phyloP scores from a whole-genome alignment of 805 yeast genomes.

The Lipomyces starkeyi region DNA sequence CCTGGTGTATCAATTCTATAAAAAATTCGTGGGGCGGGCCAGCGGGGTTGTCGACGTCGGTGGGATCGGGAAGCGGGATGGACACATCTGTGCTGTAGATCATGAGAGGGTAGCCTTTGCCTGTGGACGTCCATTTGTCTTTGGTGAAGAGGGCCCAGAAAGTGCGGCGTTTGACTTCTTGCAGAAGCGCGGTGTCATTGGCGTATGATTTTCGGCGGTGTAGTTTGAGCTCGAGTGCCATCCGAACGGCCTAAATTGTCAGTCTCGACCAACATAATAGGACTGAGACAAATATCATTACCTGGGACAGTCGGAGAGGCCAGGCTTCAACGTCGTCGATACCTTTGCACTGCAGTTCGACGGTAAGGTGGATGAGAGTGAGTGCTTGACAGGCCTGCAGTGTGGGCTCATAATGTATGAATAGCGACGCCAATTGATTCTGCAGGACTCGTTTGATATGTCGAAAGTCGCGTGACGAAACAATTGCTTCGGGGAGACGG shows the following conservation, averaged over 20 bases:
- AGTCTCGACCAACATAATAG: neutral
- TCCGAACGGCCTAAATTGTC: conserved; percentile 16
- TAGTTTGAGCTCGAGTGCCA: conserved; percentile 23
- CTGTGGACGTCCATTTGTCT: conserved; percentile 20
- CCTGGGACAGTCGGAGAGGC: conserved; percentile 22
- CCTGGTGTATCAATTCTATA: conserved; percentile 21
- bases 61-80: conserved; percentile 21
- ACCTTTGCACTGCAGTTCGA: conserved; percentile 20
- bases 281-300: neutral
- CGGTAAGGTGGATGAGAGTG: conserved; percentile 22
- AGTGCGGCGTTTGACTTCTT: conserved; percentile 27
- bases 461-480: conserved; percentile 24
- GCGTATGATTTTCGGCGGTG: conserved; percentile 19
- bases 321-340: conserved; percentile 20
- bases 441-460: conserved; percentile 25
- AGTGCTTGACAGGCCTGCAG: conserved; percentile 26
- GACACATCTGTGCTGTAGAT: conserved; percentile 18
- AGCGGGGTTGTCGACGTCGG: conserved; percentile 15
- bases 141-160: conserved; percentile 24
- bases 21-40: conserved; percentile 21
- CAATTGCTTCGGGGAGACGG: conserved; percentile 24
- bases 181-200: conserved; percentile 18
- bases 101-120: conserved; percentile 26
- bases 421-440: conserved; percentile 9
- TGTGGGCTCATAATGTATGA: conserved; percentile 18